Percentiles rank a stretch among this genome's conserved stretches.
Conservation (phyloP, 495 filamentous ascomycete genomes). For the Thermochaetoides thermophila region DNA sequence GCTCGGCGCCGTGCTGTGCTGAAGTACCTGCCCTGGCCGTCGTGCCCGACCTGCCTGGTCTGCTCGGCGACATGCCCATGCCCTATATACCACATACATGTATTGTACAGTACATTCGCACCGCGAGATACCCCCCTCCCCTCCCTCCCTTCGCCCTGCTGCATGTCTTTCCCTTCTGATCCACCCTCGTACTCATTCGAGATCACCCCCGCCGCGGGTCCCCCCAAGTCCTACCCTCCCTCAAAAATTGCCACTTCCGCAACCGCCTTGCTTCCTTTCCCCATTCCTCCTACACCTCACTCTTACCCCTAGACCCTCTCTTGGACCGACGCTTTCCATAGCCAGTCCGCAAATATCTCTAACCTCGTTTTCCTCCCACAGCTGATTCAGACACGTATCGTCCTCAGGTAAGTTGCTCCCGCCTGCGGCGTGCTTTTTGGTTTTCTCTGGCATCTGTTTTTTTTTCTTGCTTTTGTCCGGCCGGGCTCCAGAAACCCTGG, state of each 20-base stretch:
- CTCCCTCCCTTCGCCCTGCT: conserved; percentile 15
- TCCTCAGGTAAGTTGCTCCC: conserved; percentile 32
- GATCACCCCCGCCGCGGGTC: conserved; percentile 16
- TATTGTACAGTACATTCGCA: no score
- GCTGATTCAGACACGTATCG: conserved; percentile 39
- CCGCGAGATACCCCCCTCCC: conserved; percentile 7
- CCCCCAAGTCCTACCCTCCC: conserved; percentile 14
- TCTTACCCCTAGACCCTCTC: neutral
- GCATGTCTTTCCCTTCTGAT: conserved; percentile 27
- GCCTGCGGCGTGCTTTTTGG: neutral
- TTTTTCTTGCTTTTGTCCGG: neutral
- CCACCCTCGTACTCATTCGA: conserved; percentile 21
- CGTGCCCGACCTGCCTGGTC: no score
- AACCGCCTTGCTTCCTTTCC: conserved; percentile 13
- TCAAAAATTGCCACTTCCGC: conserved; percentile 20
- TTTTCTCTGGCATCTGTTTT: neutral
- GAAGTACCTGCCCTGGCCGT: no score
- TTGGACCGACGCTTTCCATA: no score
- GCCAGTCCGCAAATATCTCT: no score
- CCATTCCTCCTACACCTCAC: conserved; percentile 10
- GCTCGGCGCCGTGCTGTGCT: no score
- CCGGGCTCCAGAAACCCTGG: no score
- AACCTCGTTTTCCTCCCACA: conserved; percentile 24
- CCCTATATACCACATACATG: no score
- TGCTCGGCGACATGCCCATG: no score